These are phyloP conservation scores for Penicillium italicum DNA, from an alignment of 2,329 filamentous ascomycete genomes.

Conservation along the genomic window DNA sequence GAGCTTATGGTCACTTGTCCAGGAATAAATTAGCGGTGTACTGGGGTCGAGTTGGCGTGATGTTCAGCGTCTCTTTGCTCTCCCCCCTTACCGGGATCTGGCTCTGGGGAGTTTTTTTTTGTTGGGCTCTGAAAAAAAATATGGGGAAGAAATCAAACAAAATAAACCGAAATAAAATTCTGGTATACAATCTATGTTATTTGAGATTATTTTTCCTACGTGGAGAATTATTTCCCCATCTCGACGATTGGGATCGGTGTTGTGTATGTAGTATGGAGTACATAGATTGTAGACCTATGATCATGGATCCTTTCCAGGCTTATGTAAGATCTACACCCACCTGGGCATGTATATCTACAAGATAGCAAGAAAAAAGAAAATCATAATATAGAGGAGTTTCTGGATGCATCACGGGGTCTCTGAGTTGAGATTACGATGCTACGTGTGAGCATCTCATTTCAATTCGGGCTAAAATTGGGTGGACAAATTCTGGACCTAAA, in stretches of 20 bases:
- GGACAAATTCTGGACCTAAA: neutral
- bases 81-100: conserved; percentile 10
- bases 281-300: neutral
- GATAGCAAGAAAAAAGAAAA: neutral
- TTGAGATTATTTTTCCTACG: neutral
- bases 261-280: neutral
- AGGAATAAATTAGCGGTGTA: conserved; percentile 8
- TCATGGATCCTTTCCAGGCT: no score
- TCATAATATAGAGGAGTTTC: neutral
- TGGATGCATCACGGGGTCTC: conserved; percentile 5
- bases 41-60: conserved; percentile 1
- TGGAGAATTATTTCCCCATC: neutral
- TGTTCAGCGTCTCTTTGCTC: neutral
- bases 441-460: conserved; percentile 9
- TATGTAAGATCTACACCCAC: no score
- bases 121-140: neutral
- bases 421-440: conserved; percentile 7
- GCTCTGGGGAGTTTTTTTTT: neutral
- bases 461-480: conserved; percentile 3
- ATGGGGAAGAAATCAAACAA: neutral
- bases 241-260: neutral
- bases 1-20: neutral
- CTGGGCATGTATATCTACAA: no score
- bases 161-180: neutral
- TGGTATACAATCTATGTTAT: no score